Conservation (phyloP, 768 basidiomycete species). For the Rhizopogon sp. region DNA sequence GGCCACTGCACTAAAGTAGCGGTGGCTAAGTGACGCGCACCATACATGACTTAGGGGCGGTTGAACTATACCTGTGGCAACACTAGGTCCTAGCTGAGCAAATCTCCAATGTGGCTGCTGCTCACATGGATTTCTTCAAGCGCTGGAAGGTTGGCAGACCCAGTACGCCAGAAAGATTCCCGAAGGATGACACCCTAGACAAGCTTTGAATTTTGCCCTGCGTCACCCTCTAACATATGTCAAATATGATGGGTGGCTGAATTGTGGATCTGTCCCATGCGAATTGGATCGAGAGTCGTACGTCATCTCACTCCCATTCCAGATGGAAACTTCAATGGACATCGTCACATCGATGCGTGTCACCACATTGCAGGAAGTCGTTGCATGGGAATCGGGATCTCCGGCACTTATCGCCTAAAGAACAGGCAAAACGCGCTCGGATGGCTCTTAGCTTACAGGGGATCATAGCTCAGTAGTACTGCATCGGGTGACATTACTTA, state of each 20-base stretch:
- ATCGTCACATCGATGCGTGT: neutral
- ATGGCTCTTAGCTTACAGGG: neutral
- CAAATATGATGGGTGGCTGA: neutral
- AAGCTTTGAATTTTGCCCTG: neutral
- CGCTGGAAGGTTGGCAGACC: neutral
- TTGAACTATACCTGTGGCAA: too few species aligned
- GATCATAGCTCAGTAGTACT: neutral
- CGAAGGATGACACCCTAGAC: neutral
- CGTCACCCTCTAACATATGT: neutral
- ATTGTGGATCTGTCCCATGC: neutral
- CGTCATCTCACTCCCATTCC: neutral
- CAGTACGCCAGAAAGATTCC: neutral
- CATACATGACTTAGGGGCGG: too few species aligned
- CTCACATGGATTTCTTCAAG: neutral
- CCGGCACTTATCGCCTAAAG: neutral
- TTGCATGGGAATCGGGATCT: constrained; percentile 3
- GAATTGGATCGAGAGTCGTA: neutral
- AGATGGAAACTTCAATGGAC: too few species aligned
- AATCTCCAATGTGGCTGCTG: neutral
- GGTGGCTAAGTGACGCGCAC: too few species aligned
- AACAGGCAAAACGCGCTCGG: neutral
- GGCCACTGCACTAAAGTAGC: too few species aligned
- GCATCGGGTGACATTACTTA: neutral
- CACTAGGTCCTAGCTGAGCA: too few species aligned
- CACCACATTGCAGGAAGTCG: constrained; percentile 1